A percentile compares a stretch with the other conserved stretches of the same genome.
phyloP scores from a whole-genome alignment of 116 monocot genomes.

The Cymodocea nodosa region DNA sequence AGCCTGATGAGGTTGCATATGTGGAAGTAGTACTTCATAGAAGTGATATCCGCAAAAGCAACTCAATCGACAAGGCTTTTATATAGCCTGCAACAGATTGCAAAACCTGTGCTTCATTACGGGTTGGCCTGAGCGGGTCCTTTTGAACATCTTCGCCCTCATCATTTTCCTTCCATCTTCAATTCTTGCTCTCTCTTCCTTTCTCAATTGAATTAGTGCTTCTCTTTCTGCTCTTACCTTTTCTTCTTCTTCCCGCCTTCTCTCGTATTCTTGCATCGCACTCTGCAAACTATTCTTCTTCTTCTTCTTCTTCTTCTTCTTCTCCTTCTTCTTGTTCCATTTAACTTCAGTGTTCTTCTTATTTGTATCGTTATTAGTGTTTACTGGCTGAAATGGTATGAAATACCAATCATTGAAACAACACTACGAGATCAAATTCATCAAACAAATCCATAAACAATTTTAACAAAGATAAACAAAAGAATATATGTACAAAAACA shows the following conservation, averaged over 20 bases:
- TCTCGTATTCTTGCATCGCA: constrained; percentile 60
- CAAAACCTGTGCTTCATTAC: constrained; percentile 86
- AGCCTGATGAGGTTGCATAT: too few species aligned
- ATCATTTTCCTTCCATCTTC: constrained; percentile 38
- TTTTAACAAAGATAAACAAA: too few species aligned
- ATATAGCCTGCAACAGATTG: constrained; percentile 41
- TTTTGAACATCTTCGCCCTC: constrained; percentile 75
- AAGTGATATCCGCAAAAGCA: too few species aligned
- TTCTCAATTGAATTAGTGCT: constrained; percentile 31
- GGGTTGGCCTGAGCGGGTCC: constrained; percentile 76
- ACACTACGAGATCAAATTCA: too few species aligned
- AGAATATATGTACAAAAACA: too few species aligned
- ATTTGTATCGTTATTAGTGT: not conserved
- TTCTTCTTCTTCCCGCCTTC: constrained; percentile 47
- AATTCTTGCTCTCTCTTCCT: constrained; percentile 40
- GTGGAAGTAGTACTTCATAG: too few species aligned
- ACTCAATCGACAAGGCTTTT: not conserved
- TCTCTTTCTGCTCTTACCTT: constrained; percentile 63
- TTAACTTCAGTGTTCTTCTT: not conserved
- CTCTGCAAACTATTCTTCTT: constrained; percentile 30
- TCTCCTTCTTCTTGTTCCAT: constrained; percentile 18
- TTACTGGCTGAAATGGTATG: not conserved
- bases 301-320: constrained; percentile 17
- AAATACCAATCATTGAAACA: too few species aligned
- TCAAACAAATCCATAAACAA: too few species aligned